Evolutionary conservation across 1,284 basidiomycete species (phyloP).

Genomic region (Moesziomyces globuligerus): DNA sequence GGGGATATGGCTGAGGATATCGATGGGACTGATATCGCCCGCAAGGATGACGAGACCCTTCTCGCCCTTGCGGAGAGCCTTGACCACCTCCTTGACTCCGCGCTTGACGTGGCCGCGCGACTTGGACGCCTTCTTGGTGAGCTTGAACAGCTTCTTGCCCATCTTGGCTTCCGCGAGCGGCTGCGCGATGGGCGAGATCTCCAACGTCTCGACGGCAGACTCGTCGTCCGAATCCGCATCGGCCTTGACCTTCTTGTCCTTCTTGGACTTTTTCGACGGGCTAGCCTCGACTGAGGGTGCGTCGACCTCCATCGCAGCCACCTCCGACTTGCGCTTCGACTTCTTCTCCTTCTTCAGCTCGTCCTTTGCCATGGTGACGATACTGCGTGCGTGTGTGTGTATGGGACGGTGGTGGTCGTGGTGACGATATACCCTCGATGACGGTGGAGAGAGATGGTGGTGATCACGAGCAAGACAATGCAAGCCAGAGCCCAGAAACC

Average conservation of each 20-base stretch:
- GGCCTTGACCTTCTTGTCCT: slow-evolving; percentile 55
- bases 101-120: slow-evolving; percentile 66
- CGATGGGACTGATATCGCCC: slow-evolving; percentile 96
- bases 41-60: slow-evolving; percentile 83
- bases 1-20: slow-evolving; percentile 97
- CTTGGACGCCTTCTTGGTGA: slow-evolving; percentile 66
- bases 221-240: slow-evolving; percentile 49
- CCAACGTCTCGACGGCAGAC: slow-evolving; percentile 17
- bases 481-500: too few relatives aligned
- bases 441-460: slow-evolving; percentile 1
- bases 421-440: too few relatives aligned
- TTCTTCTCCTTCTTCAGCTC: slow-evolving; percentile 62
- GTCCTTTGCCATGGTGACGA: slow-evolving; percentile 53
- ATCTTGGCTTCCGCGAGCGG: slow-evolving; percentile 62
- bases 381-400: neutral
- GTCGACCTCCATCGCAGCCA: slow-evolving; percentile 46
- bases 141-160: slow-evolving; percentile 66
- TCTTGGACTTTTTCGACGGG: slow-evolving; percentile 52
- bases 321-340: slow-evolving; percentile 52
- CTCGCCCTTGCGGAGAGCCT: slow-evolving; percentile 64
- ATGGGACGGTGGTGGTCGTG: slow-evolving; percentile 3
- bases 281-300: slow-evolving; percentile 18
- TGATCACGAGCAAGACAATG: neutral
- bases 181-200: slow-evolving; percentile 59
- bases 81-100: slow-evolving; percentile 67